These are phyloP conservation scores for Podila epigama DNA, from an alignment of 192 early-diverging fungal genomes.

Conservation along the genomic window DNA sequence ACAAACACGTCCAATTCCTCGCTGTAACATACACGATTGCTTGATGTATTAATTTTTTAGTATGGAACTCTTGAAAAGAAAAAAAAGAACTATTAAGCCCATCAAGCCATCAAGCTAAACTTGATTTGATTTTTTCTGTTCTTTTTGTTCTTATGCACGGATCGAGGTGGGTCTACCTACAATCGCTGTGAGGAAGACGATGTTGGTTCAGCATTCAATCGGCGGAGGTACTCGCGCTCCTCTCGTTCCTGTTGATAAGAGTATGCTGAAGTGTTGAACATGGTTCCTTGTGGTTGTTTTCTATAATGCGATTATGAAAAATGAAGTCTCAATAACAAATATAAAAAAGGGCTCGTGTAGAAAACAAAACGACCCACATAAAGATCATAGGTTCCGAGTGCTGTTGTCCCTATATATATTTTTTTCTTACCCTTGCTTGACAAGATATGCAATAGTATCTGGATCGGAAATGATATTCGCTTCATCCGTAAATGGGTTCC, in stretches of 20 bases:
- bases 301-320: too few species aligned
- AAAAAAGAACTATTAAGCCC: too few species aligned
- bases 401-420: neutral
- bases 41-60: too few species aligned
- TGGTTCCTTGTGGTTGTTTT: neutral
- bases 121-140: neutral
- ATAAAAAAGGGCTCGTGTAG: neutral
- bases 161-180: too few species aligned
- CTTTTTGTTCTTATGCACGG: neutral
- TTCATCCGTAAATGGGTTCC: conserved; percentile 10
- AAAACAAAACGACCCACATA: neutral
- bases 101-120: too few species aligned
- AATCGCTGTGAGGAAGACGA: neutral
- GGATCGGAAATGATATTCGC: neutral
- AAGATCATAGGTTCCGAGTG: neutral
- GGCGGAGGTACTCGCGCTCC: neutral
- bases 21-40: too few species aligned
- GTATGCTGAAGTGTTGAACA: neutral
- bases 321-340: neutral
- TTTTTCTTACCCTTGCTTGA: conserved; percentile 14
- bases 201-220: neutral
- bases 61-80: too few species aligned
- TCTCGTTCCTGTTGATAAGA: neutral
- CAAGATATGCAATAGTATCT: neutral
- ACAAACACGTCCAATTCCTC: too few species aligned